Conservation (phyloP, 495 filamentous ascomycete genomes). For the Penicillium antarcticum region DNA sequence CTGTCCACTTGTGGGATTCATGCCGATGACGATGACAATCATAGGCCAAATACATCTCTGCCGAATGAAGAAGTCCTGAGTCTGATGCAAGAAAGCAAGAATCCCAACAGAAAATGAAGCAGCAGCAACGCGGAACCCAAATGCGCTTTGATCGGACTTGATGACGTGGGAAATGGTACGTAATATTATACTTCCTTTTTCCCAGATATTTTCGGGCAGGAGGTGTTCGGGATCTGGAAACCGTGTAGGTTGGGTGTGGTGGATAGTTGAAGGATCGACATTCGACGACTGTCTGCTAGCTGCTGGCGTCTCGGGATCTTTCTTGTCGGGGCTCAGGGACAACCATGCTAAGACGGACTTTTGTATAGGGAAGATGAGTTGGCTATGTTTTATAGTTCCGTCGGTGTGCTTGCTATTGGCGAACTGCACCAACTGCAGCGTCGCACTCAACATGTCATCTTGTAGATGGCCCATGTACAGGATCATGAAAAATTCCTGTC, state of each 20-base stretch:
- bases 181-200: slow-evolving; percentile 45
- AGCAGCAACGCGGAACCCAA: slow-evolving; percentile 67
- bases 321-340: slow-evolving; percentile 13
- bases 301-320: not conserved
- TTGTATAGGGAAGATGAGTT: slow-evolving; percentile 56
- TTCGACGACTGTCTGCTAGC: slow-evolving; percentile 20
- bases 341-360: slow-evolving; percentile 49
- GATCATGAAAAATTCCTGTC: slow-evolving; percentile 32
- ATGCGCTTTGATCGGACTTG: slow-evolving; percentile 37
- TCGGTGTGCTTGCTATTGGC: slow-evolving; percentile 51
- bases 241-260: slow-evolving; percentile 1
- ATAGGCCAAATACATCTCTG: slow-evolving; percentile 75
- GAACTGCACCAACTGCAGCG: slow-evolving; percentile 54
- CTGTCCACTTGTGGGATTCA: slow-evolving; percentile 57
- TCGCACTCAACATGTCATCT: slow-evolving; percentile 28
- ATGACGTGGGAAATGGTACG: slow-evolving; percentile 24
- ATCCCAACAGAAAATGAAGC: slow-evolving; percentile 70
- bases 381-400: slow-evolving; percentile 57
- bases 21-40: slow-evolving; percentile 70
- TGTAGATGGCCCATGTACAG: slow-evolving; percentile 37
- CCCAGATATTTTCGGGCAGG: slow-evolving; percentile 56
- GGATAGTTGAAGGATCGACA: slow-evolving; percentile 13
- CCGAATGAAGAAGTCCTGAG: slow-evolving; percentile 62
- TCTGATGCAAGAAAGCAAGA: slow-evolving; percentile 61
- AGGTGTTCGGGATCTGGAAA: slow-evolving; percentile 69